These are phyloP conservation scores for Trypanosoma rangeli DNA, from an alignment of 208 protist species.

Conservation along the genomic window DNA sequence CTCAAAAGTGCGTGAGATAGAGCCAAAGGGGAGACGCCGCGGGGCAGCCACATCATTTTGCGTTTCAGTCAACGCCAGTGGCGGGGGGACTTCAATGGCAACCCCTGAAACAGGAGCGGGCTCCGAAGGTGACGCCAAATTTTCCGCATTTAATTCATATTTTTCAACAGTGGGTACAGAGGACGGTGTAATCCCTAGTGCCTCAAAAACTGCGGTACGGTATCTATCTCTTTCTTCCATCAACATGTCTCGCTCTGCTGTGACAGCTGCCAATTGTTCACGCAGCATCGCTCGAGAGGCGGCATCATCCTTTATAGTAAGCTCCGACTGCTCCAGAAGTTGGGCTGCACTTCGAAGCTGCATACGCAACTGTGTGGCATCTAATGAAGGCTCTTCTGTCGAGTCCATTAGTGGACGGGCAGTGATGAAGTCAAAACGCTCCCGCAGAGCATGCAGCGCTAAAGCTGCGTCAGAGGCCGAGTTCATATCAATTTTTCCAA, in stretches of 20 bases:
- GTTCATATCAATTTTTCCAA: conserved; percentile 39
- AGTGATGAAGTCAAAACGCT: conserved; percentile 69
- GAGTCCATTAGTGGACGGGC: conserved; percentile 29
- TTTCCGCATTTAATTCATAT: neutral
- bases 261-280: conserved; percentile 55
- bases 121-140: neutral
- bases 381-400: conserved; percentile 17
- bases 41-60: neutral
- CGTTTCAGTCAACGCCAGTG: conserved; percentile 1
- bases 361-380: conserved; percentile 20
- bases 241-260: conserved; percentile 58
- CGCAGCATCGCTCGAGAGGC: conserved; percentile 46
- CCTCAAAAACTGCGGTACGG: conserved; percentile 69
- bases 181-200: conserved; percentile 25
- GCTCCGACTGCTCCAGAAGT: conserved; percentile 65
- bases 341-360: conserved; percentile 48
- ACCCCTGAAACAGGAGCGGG: neutral
- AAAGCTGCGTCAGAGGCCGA: conserved; percentile 36
- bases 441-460: conserved; percentile 50
- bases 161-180: conserved; percentile 17
- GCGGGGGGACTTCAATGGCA: neutral
- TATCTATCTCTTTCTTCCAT: conserved; percentile 78
- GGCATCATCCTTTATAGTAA: conserved; percentile 54
- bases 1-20: conserved; percentile 59
- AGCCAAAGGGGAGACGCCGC: conserved; percentile 30